Percentiles rank a stretch among this genome's conserved stretches.
Conservation (phyloP, 768 basidiomycete genomes). For the Leccinum variicolor region DNA sequence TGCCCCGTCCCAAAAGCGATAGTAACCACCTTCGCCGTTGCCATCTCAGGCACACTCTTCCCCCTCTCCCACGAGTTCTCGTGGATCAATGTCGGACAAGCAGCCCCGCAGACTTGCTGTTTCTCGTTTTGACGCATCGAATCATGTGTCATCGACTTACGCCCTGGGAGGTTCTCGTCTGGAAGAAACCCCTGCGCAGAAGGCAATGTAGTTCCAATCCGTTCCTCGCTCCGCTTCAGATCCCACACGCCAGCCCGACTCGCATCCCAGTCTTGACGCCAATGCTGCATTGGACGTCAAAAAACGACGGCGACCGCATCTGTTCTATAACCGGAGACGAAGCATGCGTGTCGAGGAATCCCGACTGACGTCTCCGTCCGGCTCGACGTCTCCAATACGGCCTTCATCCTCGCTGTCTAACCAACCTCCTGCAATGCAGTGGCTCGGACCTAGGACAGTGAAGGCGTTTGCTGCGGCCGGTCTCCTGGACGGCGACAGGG, state of each 20-base stretch:
- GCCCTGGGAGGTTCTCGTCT: conserved; percentile 16
- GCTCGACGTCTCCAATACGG: conserved; percentile 27
- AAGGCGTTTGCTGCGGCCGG: conserved; percentile 77
- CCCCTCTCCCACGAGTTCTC: conserved; percentile 24
- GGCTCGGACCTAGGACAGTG: conserved; percentile 68
- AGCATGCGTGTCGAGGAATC: conserved; percentile 66
- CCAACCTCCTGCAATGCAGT: conserved; percentile 43
- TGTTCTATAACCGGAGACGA: conserved; percentile 46
- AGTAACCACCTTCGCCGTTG: conserved; percentile 28
- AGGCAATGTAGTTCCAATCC: conserved; percentile 14
- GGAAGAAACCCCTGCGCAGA: conserved; percentile 3
- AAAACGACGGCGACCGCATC: conserved; percentile 29
- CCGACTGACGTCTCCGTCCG: conserved; percentile 23
- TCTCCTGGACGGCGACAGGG: conserved; percentile 41
- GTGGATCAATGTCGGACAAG: conserved; percentile 18
- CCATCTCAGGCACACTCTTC: conserved; percentile 27
- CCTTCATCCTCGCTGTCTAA: conserved; percentile 39
- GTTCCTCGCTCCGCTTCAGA: conserved; percentile 27
- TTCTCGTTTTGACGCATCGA: conserved; percentile 18
- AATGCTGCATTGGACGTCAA: conserved; percentile 23
- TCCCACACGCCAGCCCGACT: conserved; percentile 13
- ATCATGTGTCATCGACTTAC: conserved; percentile 23
- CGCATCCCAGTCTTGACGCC: conserved; percentile 22
- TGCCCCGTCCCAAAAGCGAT: conserved; percentile 20
- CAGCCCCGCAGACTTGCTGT: conserved; percentile 8